Conservation (phyloP, 169 alveolate genomes). For the Sarcocystis neurona region DNA sequence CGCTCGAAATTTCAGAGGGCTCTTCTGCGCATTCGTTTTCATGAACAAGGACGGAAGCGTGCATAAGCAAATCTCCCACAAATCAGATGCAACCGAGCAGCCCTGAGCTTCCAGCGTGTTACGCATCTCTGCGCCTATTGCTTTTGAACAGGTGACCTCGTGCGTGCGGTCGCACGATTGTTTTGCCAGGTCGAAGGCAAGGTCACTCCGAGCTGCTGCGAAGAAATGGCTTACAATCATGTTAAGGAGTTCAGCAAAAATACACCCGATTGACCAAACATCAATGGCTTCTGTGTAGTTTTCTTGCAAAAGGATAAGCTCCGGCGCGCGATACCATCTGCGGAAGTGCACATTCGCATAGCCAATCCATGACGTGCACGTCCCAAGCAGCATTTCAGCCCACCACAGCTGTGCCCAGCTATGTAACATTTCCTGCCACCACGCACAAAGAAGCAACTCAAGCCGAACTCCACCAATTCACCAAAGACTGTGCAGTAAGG, state of each 20-base stretch:
- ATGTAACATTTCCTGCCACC: neutral
- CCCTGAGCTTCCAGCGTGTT: too few species aligned
- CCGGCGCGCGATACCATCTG: slow-evolving; percentile 99
- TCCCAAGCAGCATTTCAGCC: neutral
- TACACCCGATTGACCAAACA: slow-evolving; percentile 98
- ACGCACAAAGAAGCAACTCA: neutral
- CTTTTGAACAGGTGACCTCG: neutral
- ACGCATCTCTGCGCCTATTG: too few species aligned
- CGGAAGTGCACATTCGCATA: neutral
- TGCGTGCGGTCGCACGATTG: neutral
- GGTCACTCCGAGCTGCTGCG: neutral
- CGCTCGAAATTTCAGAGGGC: neutral
- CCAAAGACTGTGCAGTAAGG: too few species aligned
- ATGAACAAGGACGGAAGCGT: neutral
- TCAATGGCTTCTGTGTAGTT: slow-evolving; percentile 98
- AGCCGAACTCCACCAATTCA: neutral
- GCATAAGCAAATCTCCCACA: neutral
- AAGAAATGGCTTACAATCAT: slow-evolving; percentile 74
- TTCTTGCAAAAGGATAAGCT: slow-evolving; percentile 94
- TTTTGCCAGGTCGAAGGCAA: neutral
- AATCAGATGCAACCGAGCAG: too few species aligned
- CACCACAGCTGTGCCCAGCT: neutral
- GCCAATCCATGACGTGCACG: neutral
- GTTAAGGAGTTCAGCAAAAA: slow-evolving; percentile 93
- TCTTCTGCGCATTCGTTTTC: neutral